Base-by-base conservation (phyloP, 2,329 filamentous ascomycete species). In the Sordariomycetes sp. region DNA sequence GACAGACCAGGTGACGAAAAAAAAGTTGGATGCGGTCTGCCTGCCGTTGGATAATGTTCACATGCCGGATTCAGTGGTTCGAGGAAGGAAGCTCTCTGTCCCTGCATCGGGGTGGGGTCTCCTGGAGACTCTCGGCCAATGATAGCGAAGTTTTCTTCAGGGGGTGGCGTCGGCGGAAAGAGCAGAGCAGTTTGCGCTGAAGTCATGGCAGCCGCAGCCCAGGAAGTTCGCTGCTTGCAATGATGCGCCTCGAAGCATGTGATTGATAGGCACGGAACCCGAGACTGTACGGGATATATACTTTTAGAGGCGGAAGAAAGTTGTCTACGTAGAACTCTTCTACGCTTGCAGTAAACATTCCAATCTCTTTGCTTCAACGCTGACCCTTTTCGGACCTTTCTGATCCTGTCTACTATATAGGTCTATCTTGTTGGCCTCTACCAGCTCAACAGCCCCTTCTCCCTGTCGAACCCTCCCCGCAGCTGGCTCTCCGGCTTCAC, bases 401-500 rank as follows among this genome's bases (percentile, higher is more conserved):
- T 53, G 11, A 28, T 35, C 51, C 25, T 35, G 6, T 53, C 25
- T 54, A 28, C 25, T 11, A 22, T n/a, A n/a, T 4, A 32, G 11
- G 7, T n/a, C 18, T 2, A 22, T 34, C 34, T 34, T 24, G 22
- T 34, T 24, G 22, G 22, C 22, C 10, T 28, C 68, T 69, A 97
- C 94, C 94, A 99, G 74, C 93, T 97, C 69, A 90, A 82, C 65
- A 96, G 58, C 10, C 90, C 89, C 69, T 78, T 90, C 59, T 78
- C 79, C 53, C 94, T 78, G 76, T 99, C 91, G 73, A 97, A 99
- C 0, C 94, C 94, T 28, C 89, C 94, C 60, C 94, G 76, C 62
- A 99, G 71, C 77, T 97, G 92, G 58, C 79, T 80, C 68, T 87
- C 87, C 1, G 92, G 90, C 78, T 97, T 96, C 57, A 97, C 85